phyloP scores from a whole-genome alignment of 2,329 filamentous ascomycete species.

The Alternaria novae-zelandiae region DNA sequence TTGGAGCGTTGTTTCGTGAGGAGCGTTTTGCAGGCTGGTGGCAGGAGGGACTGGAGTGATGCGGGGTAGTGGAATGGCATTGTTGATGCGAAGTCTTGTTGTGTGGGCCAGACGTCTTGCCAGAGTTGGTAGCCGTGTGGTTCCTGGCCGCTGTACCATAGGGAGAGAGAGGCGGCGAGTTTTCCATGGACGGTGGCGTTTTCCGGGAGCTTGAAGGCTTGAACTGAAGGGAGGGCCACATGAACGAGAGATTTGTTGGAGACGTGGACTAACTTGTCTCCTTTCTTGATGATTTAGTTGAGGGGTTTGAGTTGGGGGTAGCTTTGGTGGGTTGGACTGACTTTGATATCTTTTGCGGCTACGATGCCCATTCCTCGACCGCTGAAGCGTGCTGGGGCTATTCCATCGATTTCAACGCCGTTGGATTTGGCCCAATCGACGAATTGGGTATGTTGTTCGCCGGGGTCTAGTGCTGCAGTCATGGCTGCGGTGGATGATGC shows the following conservation, averaged over 20 bases:
- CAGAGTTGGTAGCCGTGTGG: slow-evolving; percentile 61
- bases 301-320: background rate
- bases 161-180: slow-evolving; percentile 71
- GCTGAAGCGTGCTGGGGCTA: slow-evolving; percentile 70
- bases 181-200: slow-evolving; percentile 72
- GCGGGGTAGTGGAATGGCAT: slow-evolving; percentile 64
- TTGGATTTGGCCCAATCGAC: slow-evolving; percentile 70
- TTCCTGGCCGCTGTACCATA: slow-evolving; percentile 47
- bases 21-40: slow-evolving; percentile 49
- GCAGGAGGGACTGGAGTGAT: slow-evolving; percentile 49
- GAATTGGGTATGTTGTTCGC: slow-evolving; percentile 60
- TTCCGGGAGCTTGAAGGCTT: slow-evolving; percentile 56
- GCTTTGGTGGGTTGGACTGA: slow-evolving; percentile 44
- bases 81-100: slow-evolving; percentile 63
- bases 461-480: slow-evolving; percentile 41
- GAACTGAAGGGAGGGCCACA: slow-evolving; percentile 62
- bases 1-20: slow-evolving; percentile 63
- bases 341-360: slow-evolving; percentile 70
- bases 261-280: slow-evolving; percentile 68
- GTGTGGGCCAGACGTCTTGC: slow-evolving; percentile 71
- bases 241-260: slow-evolving; percentile 69
- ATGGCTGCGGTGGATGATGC: slow-evolving; percentile 16
- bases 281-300: slow-evolving; percentile 54
- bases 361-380: slow-evolving; percentile 81
- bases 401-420: slow-evolving; percentile 71